Conservation (phyloP, 495 filamentous ascomycete species). For the Platismatia glauca region DNA sequence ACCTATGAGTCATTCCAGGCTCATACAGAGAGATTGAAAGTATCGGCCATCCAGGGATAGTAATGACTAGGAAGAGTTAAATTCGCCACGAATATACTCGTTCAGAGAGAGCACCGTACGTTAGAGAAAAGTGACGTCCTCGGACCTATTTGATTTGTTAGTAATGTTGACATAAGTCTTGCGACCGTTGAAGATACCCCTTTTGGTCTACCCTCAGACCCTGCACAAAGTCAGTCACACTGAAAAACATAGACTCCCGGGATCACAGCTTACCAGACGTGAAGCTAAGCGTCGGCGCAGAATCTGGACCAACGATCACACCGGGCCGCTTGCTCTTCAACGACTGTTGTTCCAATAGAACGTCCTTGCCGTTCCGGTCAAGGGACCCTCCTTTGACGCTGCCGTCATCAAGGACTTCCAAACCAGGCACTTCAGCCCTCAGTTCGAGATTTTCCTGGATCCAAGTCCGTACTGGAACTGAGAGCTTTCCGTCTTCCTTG, state of each 20-base stretch:
- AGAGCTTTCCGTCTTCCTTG: constrained; percentile 46
- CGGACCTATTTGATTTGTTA: constrained; percentile 22
- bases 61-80: no score
- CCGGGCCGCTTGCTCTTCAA: constrained; percentile 52
- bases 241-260: neutral
- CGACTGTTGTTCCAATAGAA: constrained; percentile 51
- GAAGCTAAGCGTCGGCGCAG: constrained; percentile 63
- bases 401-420: constrained; percentile 70
- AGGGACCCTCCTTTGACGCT: constrained; percentile 53
- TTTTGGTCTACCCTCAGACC: constrained; percentile 76
- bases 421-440: constrained; percentile 65
- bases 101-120: constrained; percentile 28
- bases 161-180: neutral
- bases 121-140: constrained; percentile 79
- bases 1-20: no score
- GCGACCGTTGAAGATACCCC: no score
- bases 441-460: constrained; percentile 66
- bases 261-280: constrained; percentile 7
- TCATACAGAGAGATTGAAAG: constrained; percentile 55
- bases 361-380: constrained; percentile 45
- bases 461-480: constrained; percentile 60
- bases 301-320: constrained; percentile 84
- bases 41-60: constrained; percentile 85
- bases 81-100: no score
- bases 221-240: constrained; percentile 27